Conservation (phyloP, 352 stramenopile species). For the Pythium aristosporum region DNA sequence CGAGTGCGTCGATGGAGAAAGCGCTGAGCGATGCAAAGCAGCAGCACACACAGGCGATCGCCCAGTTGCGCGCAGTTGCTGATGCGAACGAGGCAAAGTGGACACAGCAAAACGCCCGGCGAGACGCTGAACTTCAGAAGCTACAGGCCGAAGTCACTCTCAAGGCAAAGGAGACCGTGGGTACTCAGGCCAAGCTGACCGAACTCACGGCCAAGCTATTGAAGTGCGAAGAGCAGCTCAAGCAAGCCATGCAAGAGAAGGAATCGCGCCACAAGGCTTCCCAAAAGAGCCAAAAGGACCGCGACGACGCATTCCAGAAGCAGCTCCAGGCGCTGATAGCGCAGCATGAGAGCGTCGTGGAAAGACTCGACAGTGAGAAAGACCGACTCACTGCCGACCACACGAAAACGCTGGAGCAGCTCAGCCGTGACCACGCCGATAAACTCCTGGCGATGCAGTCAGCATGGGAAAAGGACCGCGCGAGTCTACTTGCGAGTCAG, state of each 20-base stretch:
- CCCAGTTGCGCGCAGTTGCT: constrained; percentile 6
- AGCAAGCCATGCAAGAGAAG: constrained; percentile 29
- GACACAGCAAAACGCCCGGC: constrained; percentile 19
- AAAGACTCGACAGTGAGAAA: constrained; percentile 20
- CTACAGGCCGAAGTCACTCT: constrained; percentile 14
- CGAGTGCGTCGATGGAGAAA: constrained; percentile 25
- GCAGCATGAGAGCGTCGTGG: constrained; percentile 35
- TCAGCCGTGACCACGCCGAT: constrained; percentile 9
- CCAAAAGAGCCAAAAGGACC: constrained; percentile 42
- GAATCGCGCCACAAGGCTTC: constrained; percentile 31
- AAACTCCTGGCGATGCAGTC: background rate
- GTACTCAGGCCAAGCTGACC: constrained; percentile 2
- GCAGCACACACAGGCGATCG: constrained; percentile 26
- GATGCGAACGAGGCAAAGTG: constrained; percentile 12
- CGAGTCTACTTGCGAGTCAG: constrained; percentile 1
- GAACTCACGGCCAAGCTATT: constrained; percentile 16
- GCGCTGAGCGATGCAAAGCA: constrained; percentile 28
- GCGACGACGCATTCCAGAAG: constrained; percentile 39
- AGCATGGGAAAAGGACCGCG: constrained; percentile 6
- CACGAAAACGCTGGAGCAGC: constrained; percentile 12
- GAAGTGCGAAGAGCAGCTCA: constrained; percentile 32
- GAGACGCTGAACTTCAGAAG: constrained; percentile 21
- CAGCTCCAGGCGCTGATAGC: constrained; percentile 35
- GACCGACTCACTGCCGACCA: constrained; percentile 18
- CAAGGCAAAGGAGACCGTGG: constrained; percentile 6